These are phyloP conservation scores for Guyanaporus albipodus DNA, from an alignment of 768 basidiomycete species.

Conservation along the genomic window DNA sequence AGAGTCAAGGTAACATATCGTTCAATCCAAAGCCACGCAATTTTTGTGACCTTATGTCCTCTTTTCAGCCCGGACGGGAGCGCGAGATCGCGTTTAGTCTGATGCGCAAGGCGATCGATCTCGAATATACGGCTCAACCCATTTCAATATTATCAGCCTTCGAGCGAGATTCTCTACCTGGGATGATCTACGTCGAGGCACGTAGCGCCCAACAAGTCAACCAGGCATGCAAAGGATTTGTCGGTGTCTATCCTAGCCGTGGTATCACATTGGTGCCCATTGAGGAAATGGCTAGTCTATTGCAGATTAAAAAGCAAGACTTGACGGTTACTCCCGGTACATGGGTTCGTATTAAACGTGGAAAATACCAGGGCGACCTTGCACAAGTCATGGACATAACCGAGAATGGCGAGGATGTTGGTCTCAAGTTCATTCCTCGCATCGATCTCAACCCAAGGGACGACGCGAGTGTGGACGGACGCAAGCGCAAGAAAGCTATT, in stretches of 20 bases:
- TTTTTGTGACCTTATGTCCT: neutral
- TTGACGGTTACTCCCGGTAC: constrained; percentile 76
- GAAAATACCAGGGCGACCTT: constrained; percentile 91
- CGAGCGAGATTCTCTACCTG: constrained; percentile 90
- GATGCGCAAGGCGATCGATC: constrained; percentile 87
- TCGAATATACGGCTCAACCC: constrained; percentile 72
- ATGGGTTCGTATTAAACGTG: constrained; percentile 94
- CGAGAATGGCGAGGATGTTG: constrained; percentile 90
- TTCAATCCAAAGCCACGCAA: neutral
- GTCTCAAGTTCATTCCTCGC: constrained; percentile 92
- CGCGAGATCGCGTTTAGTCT: constrained; percentile 91
- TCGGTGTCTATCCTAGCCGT: constrained; percentile 85
- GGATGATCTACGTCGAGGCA: constrained; percentile 97
- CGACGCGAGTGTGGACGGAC: constrained; percentile 58
- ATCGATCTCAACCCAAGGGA: constrained; percentile 94
- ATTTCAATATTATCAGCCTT: constrained; percentile 92
- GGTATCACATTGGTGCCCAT: constrained; percentile 87
- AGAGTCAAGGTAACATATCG: constrained; percentile 70
- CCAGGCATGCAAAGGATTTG: constrained; percentile 82
- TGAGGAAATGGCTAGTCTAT: constrained; percentile 94
- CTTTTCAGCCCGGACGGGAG: constrained; percentile 77
- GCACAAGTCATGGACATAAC: constrained; percentile 94
- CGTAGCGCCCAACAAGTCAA: constrained; percentile 81
- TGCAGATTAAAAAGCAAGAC: constrained; percentile 95
- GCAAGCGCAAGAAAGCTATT: constrained; percentile 73